Evolutionary conservation across 345 rosid species (phyloP).

Genomic region (Populus simonii): DNA sequence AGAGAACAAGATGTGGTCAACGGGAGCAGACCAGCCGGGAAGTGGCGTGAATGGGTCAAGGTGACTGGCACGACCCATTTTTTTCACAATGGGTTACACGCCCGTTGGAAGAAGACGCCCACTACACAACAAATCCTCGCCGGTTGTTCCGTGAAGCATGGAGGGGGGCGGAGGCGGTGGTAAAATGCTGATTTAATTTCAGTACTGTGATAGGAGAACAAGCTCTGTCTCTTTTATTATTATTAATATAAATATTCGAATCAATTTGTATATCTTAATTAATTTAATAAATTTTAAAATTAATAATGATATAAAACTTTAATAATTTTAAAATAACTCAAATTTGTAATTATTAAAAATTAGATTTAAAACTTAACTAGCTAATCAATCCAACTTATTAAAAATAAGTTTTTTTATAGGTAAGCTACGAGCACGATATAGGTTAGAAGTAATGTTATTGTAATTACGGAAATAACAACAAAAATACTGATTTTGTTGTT

Average conservation of each 20-base stretch:
- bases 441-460: slow-evolving; percentile 28
- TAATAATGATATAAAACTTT: too few species aligned
- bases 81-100: slow-evolving; percentile 71
- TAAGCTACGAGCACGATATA: slow-evolving; percentile 6
- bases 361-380: too few species aligned
- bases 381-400: too few species aligned
- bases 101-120: slow-evolving; percentile 64
- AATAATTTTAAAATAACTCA: too few species aligned
- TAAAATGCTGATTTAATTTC: neutral
- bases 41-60: slow-evolving; percentile 35
- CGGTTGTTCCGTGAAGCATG: slow-evolving; percentile 44
- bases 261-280: too few species aligned
- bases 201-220: neutral
- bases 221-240: too few species aligned
- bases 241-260: too few species aligned
- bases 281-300: too few species aligned
- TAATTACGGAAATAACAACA: slow-evolving; percentile 22
- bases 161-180: neutral
- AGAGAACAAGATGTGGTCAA: slow-evolving; percentile 17
- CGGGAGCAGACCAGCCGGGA: slow-evolving; percentile 25
- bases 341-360: too few species aligned
- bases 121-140: slow-evolving; percentile 71
- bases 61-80: slow-evolving; percentile 33
- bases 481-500: slow-evolving; percentile 2
- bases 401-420: neutral